phyloP scores from a whole-genome alignment of 768 basidiomycete species.

The Amanita brunnescens region DNA sequence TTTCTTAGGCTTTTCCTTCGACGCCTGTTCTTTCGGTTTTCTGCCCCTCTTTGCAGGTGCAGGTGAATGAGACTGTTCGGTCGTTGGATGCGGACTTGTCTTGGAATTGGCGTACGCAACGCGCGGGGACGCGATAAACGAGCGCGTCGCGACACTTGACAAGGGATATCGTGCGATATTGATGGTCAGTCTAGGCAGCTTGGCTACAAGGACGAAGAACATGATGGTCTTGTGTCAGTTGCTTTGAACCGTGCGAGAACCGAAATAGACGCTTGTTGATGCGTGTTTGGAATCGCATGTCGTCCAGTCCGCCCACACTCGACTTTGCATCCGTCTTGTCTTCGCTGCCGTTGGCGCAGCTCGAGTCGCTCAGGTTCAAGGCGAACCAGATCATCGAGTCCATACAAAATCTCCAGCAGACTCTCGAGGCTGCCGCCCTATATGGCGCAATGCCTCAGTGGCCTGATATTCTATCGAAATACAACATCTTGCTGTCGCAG shows the following conservation, averaged over 20 bases:
- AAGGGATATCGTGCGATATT: background rate
- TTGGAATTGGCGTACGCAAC: background rate
- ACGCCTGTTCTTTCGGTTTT: background rate
- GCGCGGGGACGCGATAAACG: background rate
- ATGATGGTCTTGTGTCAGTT: too few species aligned
- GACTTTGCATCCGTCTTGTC: constrained; percentile 14
- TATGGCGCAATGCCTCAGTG: constrained; percentile 63
- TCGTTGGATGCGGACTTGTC: too few species aligned
- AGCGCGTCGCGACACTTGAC: constrained; percentile 2
- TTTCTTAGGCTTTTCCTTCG: constrained; percentile 1
- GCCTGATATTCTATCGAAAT: constrained; percentile 83
- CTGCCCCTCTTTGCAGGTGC: background rate
- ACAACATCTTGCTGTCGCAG: constrained; percentile 77
- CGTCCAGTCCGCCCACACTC: background rate
- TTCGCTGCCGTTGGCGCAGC: constrained; percentile 50
- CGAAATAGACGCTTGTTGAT: background rate
- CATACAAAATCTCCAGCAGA: constrained; percentile 53
- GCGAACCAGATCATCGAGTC: constrained; percentile 75
- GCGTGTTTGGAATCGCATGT: background rate
- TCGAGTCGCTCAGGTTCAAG: constrained; percentile 73
- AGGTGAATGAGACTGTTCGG: too few species aligned
- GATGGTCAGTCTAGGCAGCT: background rate
- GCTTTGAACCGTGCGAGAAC: constrained; percentile 3
- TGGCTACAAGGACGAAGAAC: background rate
- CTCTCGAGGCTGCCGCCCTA: constrained; percentile 50